These are phyloP conservation scores for Staphylotrichum longicolle DNA, from an alignment of 495 filamentous ascomycete genomes.

Conservation along the genomic window DNA sequence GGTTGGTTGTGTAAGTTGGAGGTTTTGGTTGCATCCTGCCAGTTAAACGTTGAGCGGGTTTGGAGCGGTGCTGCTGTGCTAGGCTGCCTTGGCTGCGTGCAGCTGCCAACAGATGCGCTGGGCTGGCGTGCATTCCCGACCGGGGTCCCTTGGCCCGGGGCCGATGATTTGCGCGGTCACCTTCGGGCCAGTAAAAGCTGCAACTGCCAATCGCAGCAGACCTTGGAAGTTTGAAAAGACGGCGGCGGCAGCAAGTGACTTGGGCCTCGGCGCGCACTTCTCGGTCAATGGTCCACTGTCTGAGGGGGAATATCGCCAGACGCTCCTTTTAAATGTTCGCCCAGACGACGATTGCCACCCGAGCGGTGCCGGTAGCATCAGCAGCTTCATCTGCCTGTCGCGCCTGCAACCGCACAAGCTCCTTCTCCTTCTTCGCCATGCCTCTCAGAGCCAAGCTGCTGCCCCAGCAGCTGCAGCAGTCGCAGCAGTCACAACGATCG, in stretches of 20 bases:
- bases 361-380: slow-evolving; percentile 41
- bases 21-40: too few relatives aligned
- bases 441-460: slow-evolving; percentile 83
- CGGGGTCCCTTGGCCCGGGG: slow-evolving; percentile 3
- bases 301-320: slow-evolving; percentile 12
- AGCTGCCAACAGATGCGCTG: slow-evolving; percentile 7
- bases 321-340: slow-evolving; percentile 42
- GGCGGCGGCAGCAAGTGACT: slow-evolving; percentile 10
- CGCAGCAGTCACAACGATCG: slow-evolving; percentile 42
- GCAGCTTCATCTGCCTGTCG: slow-evolving; percentile 32
- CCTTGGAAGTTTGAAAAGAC: slow-evolving; percentile 5
- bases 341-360: slow-evolving; percentile 38
- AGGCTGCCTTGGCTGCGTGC: neutral
- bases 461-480: slow-evolving; percentile 55
- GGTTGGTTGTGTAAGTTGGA: too few relatives aligned
- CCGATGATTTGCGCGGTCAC: slow-evolving; percentile 17
- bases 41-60: too few relatives aligned
- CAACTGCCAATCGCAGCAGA: slow-evolving; percentile 9
- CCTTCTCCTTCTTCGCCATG: slow-evolving; percentile 55
- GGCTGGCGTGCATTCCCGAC: slow-evolving; percentile 3
- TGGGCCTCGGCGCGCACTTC: slow-evolving; percentile 16
- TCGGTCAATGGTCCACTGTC: slow-evolving; percentile 17
- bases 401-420: slow-evolving; percentile 23
- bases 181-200: slow-evolving; percentile 25
- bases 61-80: neutral